A percentile compares a stretch with the other conserved stretches of the same genome.
Evolutionary conservation across 768 basidiomycete genomes (phyloP).

Genomic region (Boletus eberwhitei): DNA sequence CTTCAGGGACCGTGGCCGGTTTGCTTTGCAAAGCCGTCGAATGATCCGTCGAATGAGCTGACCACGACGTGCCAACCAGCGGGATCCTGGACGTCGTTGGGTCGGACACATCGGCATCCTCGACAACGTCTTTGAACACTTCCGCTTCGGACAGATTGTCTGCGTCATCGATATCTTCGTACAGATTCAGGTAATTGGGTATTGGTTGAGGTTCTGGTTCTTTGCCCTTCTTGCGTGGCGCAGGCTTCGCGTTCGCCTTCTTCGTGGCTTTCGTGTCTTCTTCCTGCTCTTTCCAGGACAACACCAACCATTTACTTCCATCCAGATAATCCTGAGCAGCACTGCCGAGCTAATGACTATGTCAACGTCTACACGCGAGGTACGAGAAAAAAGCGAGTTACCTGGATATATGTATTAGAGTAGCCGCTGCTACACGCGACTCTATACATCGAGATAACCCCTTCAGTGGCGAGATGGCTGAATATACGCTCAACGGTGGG

Average conservation of each 20-base stretch:
- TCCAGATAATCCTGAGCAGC: slow-evolving; percentile 22
- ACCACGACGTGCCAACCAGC: slow-evolving; percentile 11
- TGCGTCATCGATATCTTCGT: slow-evolving; percentile 30
- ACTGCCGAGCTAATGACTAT: slow-evolving; percentile 12
- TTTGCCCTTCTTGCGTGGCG: slow-evolving; percentile 22
- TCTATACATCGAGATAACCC: slow-evolving; percentile 48
- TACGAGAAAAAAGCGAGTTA: slow-evolving; percentile 15
- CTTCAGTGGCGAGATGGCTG: slow-evolving; percentile 48
- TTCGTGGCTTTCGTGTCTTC: slow-evolving; percentile 6
- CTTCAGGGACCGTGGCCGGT: background rate
- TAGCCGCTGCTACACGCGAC: slow-evolving; percentile 46
- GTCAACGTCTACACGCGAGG: background rate
- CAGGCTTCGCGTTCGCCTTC: slow-evolving; percentile 6
- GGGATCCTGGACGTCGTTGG: slow-evolving; percentile 6
- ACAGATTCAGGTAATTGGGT: slow-evolving; percentile 9
- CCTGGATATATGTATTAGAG: slow-evolving; percentile 52
- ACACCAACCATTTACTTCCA: slow-evolving; percentile 14
- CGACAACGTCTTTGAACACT: slow-evolving; percentile 8
- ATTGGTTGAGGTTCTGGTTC: background rate
- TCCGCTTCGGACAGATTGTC: slow-evolving; percentile 23
- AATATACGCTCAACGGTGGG: slow-evolving; percentile 67
- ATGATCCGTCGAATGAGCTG: background rate
- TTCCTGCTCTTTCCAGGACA: slow-evolving; percentile 29
- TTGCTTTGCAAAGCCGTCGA: background rate
- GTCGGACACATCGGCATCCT: background rate